Conservation (phyloP, 495 filamentous ascomycete species). For the Echria macrotheca region DNA sequence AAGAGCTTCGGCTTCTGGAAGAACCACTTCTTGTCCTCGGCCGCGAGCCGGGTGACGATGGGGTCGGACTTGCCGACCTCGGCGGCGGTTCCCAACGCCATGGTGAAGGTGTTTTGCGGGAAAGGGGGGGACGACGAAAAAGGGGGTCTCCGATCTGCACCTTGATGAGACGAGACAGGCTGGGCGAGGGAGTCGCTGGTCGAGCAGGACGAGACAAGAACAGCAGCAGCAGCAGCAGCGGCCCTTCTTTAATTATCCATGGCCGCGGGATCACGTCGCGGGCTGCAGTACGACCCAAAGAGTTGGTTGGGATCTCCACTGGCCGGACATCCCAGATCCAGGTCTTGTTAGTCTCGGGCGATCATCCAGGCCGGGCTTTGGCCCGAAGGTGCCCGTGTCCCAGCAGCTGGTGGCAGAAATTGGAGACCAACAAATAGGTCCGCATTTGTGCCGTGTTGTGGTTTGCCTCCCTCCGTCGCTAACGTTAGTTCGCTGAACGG, state of each 20-base stretch:
- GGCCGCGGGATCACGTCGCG: background rate
- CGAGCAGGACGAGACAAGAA: background rate
- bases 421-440: background rate
- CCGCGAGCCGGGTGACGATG: constrained; percentile 42
- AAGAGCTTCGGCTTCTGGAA: constrained; percentile 60
- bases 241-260: background rate
- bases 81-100: constrained; percentile 14
- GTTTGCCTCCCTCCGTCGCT: background rate
- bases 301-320: constrained; percentile 7
- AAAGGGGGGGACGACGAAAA: too few relatives aligned
- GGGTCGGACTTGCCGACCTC: constrained; percentile 34
- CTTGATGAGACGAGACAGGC: background rate
- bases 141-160: background rate
- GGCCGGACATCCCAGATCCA: constrained; percentile 7
- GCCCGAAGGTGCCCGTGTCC: background rate
- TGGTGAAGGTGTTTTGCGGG: constrained; percentile 3
- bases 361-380: background rate
- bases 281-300: constrained; percentile 12
- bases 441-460: background rate
- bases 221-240: background rate
- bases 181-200: background rate
- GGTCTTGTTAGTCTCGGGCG: background rate
- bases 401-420: background rate
- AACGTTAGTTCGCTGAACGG: background rate
- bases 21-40: constrained; percentile 48